Percentiles rank a stretch among this genome's conserved stretches.
phyloP scores from a whole-genome alignment of 148 eudicot genomes.

The Chenopodium berlandieri region DNA sequence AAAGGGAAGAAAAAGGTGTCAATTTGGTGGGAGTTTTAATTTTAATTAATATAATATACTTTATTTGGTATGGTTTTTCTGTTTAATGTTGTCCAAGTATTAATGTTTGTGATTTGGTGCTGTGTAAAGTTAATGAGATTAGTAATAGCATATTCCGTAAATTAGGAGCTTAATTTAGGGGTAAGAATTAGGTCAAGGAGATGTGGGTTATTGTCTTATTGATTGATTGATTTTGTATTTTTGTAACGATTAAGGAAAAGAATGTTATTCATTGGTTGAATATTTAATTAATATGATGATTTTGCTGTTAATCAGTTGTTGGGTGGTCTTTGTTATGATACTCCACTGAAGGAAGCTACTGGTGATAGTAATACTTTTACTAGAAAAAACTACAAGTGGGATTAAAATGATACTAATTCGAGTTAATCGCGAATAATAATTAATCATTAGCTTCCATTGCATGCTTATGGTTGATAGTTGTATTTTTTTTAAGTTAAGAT shows the following conservation, averaged over 20 bases:
- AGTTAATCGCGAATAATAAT: not conserved
- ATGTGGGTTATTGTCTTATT: not conserved
- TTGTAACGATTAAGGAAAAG: not conserved
- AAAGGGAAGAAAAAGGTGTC: not conserved
- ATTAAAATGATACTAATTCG: constrained; percentile 10
- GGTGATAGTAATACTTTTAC: not conserved
- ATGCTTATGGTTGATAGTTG: constrained; percentile 2
- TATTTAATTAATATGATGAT: not conserved
- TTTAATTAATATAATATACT: not conserved
- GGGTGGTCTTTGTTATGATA: constrained; percentile 13
- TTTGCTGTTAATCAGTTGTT: constrained; percentile 19
- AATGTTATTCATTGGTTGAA: not conserved
- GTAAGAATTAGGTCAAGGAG: not conserved
- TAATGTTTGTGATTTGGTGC: constrained; percentile 4
- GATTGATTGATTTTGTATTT: not conserved
- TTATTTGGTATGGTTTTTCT: not conserved
- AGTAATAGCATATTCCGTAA: constrained; percentile 4
- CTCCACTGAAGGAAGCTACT: constrained; percentile 1
- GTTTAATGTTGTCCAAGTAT: not conserved
- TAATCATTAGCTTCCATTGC: not conserved
- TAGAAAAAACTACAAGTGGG: not conserved
- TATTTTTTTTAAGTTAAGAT: not conserved
- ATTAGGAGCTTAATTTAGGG: constrained; percentile 15
- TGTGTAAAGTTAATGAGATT: not conserved
- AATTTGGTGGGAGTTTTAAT: not conserved